phyloP scores from a whole-genome alignment of 306 rosid genomes.

The Sechiopsis laciniata region DNA sequence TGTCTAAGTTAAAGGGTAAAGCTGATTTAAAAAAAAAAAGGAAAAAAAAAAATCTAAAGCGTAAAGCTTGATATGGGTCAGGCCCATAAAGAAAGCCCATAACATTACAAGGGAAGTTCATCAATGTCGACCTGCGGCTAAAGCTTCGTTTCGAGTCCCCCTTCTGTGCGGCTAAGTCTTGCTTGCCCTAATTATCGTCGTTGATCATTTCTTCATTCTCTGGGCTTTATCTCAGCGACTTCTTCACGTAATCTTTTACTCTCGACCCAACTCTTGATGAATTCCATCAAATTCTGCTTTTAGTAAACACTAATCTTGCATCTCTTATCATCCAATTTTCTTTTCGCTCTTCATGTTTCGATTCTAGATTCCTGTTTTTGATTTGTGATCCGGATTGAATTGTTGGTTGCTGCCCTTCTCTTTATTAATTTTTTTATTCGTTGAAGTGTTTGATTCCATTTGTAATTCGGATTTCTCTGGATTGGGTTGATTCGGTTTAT shows the following conservation, averaged over 20 bases:
- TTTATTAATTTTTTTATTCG: background rate
- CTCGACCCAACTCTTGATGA: conserved; percentile 10
- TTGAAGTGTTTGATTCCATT: background rate
- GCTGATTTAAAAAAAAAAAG: too few relatives aligned
- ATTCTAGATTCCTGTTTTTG: background rate
- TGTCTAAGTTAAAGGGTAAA: background rate
- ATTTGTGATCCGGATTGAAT: background rate
- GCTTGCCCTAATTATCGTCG: background rate
- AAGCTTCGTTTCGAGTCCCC: background rate
- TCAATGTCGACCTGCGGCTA: background rate
- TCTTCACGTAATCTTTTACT: conserved; percentile 2
- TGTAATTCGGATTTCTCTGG: background rate
- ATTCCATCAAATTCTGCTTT: background rate
- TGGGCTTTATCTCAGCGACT: background rate
- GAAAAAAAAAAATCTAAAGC: too few relatives aligned
- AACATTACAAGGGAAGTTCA: background rate
- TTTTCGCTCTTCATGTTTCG: background rate
- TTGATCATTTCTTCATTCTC: background rate
- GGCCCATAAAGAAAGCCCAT: conserved; percentile 18
- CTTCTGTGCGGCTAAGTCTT: background rate
- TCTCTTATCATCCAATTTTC: background rate
- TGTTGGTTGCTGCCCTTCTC: background rate
- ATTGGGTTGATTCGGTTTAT: background rate
- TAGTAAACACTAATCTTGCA: conserved; percentile 20
- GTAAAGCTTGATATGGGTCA: background rate